Conservation (phyloP, 2,329 filamentous ascomycete species). For the Paraphaeosphaeria sporulosa region DNA sequence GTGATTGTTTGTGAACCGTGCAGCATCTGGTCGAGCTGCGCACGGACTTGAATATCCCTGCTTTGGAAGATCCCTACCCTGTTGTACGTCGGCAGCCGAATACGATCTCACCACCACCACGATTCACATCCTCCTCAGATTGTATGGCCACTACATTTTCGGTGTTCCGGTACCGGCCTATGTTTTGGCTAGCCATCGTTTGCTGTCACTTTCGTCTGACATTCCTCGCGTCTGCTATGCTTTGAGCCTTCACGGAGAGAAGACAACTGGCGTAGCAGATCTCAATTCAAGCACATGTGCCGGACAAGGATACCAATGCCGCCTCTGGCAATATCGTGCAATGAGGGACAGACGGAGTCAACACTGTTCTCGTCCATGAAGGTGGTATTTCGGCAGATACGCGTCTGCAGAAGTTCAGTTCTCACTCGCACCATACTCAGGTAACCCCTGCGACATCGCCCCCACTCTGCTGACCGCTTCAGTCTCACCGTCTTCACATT, state of each 20-base stretch:
- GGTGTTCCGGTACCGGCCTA: constrained; percentile 1
- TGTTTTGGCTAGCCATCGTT: background rate
- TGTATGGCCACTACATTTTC: background rate
- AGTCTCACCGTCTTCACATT: background rate
- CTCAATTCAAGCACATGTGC: background rate
- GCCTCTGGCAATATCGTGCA: background rate
- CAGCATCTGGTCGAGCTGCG: constrained; percentile 20
- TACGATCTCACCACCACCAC: constrained; percentile 18
- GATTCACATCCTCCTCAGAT: background rate
- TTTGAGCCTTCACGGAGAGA: background rate
- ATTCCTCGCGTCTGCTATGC: background rate
- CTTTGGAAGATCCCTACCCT: constrained; percentile 6
- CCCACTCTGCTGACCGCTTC: background rate
- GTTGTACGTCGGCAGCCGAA: constrained; percentile 19
- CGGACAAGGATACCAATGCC: background rate
- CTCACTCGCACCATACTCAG: background rate
- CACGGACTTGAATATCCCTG: constrained; percentile 18
- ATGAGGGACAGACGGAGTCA: background rate
- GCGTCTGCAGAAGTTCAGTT: background rate
- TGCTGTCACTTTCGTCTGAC: background rate
- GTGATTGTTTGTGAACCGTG: constrained; percentile 20
- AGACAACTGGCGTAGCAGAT: background rate
- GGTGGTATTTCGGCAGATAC: background rate
- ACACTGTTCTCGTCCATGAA: background rate
- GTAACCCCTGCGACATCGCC: background rate